A percentile compares a stretch with the other conserved stretches of the same genome.
Conservation (phyloP, 352 stramenopile genomes). For the Elongisporangium prolatum region DNA sequence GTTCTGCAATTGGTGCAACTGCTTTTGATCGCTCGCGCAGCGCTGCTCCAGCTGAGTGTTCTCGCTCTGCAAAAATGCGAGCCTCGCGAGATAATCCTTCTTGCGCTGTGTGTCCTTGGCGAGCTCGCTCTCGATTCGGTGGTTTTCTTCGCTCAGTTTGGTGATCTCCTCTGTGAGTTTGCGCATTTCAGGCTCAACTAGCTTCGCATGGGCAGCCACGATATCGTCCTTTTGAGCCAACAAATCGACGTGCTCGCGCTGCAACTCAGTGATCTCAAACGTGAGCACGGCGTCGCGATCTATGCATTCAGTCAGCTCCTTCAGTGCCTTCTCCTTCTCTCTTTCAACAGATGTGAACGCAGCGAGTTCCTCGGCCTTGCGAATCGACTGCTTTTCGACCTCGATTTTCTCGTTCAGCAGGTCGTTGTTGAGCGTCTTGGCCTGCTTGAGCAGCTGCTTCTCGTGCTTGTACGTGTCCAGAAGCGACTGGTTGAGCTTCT, state of each 20-base stretch:
- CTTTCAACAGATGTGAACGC: conserved; percentile 71
- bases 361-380: conserved; percentile 74
- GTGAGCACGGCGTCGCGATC: conserved; percentile 79
- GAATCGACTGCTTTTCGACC: conserved; percentile 84
- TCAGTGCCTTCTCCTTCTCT: conserved; percentile 72
- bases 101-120: conserved; percentile 63
- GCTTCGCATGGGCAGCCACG: conserved; percentile 65
- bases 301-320: conserved; percentile 71
- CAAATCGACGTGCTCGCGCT: conserved; percentile 76
- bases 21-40: conserved; percentile 44
- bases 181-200: conserved; percentile 81
- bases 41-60: conserved; percentile 57
- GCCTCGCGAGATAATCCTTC: conserved; percentile 46
- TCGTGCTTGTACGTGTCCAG: conserved; percentile 81
- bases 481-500: conserved; percentile 59
- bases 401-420: conserved; percentile 84
- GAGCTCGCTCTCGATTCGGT: conserved; percentile 67
- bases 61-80: conserved; percentile 56
- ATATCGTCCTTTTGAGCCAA: conserved; percentile 71
- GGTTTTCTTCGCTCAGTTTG: conserved; percentile 57
- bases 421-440: conserved; percentile 81
- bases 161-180: conserved; percentile 67
- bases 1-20: conserved; percentile 54
- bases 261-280: conserved; percentile 86
- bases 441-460: conserved; percentile 72